Percentiles rank a stretch among this genome's conserved stretches.
Conservation (phyloP, 306 rosid species). For the Leucaena leucocephala region DNA sequence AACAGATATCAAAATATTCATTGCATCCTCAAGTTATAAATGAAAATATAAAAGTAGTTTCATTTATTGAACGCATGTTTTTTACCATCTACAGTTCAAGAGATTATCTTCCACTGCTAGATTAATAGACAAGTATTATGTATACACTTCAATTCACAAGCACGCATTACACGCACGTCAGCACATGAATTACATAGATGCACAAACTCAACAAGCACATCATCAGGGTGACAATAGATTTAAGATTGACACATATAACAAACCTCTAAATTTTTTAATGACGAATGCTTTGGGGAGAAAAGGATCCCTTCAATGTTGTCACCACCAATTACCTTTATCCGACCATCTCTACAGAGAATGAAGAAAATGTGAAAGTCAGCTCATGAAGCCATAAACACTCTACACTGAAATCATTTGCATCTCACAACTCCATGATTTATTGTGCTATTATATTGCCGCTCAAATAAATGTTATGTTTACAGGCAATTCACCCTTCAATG, state of each 20-base stretch:
- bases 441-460: background rate
- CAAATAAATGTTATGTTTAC: background rate
- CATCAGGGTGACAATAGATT: slow-evolving; percentile 8
- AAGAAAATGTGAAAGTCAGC: slow-evolving; percentile 36
- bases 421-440: background rate
- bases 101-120: slow-evolving; percentile 4
- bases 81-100: slow-evolving; percentile 27
- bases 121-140: slow-evolving; percentile 20
- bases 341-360: slow-evolving; percentile 75
- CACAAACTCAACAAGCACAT: slow-evolving; percentile 16
- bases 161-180: background rate
- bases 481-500: slow-evolving; percentile 26
- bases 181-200: slow-evolving; percentile 10
- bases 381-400: slow-evolving; percentile 24
- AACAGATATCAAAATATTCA: slow-evolving; percentile 29
- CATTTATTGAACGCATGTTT: slow-evolving; percentile 20
- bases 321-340: slow-evolving; percentile 87
- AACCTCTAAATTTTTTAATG: slow-evolving; percentile 82
- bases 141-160: background rate
- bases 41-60: slow-evolving; percentile 9
- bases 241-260: slow-evolving; percentile 32
- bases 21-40: background rate
- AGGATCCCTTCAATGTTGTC: slow-evolving; percentile 78
- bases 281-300: slow-evolving; percentile 58
- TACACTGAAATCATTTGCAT: slow-evolving; percentile 19